These are phyloP conservation scores for Cutaneotrichosporon sp. DNA, from an alignment of 1,284 basidiomycete genomes.

Conservation along the genomic window DNA sequence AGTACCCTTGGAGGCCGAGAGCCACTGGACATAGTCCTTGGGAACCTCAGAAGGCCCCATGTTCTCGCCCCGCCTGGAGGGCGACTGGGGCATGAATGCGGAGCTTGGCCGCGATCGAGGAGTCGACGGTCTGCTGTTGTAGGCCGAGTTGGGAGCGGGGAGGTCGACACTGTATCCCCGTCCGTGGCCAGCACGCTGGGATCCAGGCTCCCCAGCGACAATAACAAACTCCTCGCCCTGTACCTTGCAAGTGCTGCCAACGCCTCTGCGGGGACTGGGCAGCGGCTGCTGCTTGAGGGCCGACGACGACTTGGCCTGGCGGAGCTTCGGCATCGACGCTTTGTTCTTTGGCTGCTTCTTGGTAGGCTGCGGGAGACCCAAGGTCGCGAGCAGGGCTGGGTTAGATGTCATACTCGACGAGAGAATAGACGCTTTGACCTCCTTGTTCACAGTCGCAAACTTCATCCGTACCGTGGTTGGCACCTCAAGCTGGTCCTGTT, in stretches of 20 bases:
- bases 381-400: conserved; percentile 39
- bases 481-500: conserved; percentile 46
- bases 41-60: conserved; percentile 35
- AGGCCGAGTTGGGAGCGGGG: neutral
- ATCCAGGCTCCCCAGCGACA: conserved; percentile 24
- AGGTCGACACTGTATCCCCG: conserved; percentile 13
- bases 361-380: conserved; percentile 38
- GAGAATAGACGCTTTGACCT: conserved; percentile 48
- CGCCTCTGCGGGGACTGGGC: conserved; percentile 26
- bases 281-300: conserved; percentile 18
- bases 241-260: conserved; percentile 7
- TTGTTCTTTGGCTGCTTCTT: conserved; percentile 33
- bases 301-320: conserved; percentile 43
- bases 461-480: conserved; percentile 44
- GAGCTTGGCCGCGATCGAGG: conserved; percentile 8
- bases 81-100: conserved; percentile 12
- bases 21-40: conserved; percentile 40
- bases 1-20: conserved; percentile 38
- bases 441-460: conserved; percentile 41
- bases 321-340: conserved; percentile 42
- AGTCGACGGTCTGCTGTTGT: conserved; percentile 9
- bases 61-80: conserved; percentile 7
- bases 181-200: conserved; percentile 1
- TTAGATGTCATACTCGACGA: conserved; percentile 40
- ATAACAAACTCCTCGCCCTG: conserved; percentile 39